phyloP scores from a whole-genome alignment of 352 stramenopile genomes.

The Phytophthora syringae region DNA sequence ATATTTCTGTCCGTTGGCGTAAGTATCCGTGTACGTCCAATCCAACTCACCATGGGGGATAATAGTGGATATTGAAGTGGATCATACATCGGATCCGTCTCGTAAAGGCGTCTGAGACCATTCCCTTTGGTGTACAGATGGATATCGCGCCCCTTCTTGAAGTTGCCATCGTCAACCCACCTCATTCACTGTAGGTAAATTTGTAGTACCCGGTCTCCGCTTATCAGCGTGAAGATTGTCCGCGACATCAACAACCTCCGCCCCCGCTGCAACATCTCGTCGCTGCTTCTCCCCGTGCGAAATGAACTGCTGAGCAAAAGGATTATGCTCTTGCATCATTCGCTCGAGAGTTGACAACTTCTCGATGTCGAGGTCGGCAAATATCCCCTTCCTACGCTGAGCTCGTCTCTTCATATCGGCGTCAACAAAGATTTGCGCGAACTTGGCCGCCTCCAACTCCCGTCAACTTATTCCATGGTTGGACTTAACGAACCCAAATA shows the following conservation, averaged over 20 bases:
- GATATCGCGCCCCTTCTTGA: not conserved
- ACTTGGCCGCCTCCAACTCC: not conserved
- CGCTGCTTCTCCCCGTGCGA: not conserved
- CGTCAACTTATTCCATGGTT: too few relatives aligned
- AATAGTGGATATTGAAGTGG: constrained; percentile 8
- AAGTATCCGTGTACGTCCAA: constrained; percentile 11
- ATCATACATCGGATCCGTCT: constrained; percentile 3
- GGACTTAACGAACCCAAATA: constrained; percentile 10
- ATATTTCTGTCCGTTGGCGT: too few relatives aligned
- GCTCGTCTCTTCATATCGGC: not conserved
- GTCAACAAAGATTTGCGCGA: constrained; percentile 15
- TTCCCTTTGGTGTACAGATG: not conserved
- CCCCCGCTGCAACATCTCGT: not conserved
- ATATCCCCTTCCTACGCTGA: not conserved
- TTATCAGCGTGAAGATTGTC: too few relatives aligned
- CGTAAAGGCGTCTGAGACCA: constrained; percentile 6
- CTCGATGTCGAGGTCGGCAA: not conserved
- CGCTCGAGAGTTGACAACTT: too few relatives aligned
- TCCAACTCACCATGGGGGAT: constrained; percentile 2
- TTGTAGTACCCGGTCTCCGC: too few relatives aligned
- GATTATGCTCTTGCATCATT: constrained; percentile 12
- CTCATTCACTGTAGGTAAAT: too few relatives aligned
- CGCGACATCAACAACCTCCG: not conserved
- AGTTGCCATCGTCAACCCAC: constrained; percentile 1
- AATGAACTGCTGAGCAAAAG: constrained; percentile 7